Evolutionary conservation across 192 early-diverging fungal species (phyloP).

Genomic region (Backusella liffmaniae): DNA sequence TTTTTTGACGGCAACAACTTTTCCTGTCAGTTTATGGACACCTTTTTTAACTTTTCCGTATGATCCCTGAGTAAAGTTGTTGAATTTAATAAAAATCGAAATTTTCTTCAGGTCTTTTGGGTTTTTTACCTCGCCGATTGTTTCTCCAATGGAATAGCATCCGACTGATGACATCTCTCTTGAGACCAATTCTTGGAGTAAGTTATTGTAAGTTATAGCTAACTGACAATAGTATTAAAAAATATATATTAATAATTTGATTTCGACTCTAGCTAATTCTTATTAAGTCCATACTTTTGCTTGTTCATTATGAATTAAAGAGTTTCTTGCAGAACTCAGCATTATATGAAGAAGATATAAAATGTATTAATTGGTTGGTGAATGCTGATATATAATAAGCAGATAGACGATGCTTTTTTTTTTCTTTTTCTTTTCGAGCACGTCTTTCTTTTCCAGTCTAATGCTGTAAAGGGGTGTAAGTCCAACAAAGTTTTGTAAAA

Average conservation of each 20-base stretch:
- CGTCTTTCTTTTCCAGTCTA: constrained; percentile 1
- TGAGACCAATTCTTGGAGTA: constrained; percentile 57
- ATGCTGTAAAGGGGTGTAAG: constrained; percentile 15
- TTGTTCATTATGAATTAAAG: constrained; percentile 36
- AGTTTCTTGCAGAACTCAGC: constrained; percentile 12
- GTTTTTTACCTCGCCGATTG: constrained; percentile 45
- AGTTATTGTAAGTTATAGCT: constrained; percentile 52
- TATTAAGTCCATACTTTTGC: constrained; percentile 35
- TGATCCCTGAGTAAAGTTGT: constrained; percentile 39
- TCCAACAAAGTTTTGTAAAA: neutral
- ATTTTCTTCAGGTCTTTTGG: neutral
- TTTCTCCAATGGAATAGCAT: constrained; percentile 54
- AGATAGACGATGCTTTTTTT: neutral
- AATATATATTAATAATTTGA: neutral
- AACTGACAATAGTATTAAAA: constrained; percentile 37
- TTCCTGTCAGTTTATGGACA: constrained; percentile 56
- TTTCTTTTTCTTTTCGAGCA: neutral
- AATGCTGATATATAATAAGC: neutral
- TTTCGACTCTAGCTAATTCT: neutral
- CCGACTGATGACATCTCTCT: constrained; percentile 48
- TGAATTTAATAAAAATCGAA: neutral
- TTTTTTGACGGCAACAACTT: constrained; percentile 59
- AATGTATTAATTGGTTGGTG: neutral
- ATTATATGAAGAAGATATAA: neutral
- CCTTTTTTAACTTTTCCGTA: constrained; percentile 67